These are phyloP conservation scores for Vanrija sp. DNA, from an alignment of 1,284 basidiomycete species.

Conservation along the genomic window DNA sequence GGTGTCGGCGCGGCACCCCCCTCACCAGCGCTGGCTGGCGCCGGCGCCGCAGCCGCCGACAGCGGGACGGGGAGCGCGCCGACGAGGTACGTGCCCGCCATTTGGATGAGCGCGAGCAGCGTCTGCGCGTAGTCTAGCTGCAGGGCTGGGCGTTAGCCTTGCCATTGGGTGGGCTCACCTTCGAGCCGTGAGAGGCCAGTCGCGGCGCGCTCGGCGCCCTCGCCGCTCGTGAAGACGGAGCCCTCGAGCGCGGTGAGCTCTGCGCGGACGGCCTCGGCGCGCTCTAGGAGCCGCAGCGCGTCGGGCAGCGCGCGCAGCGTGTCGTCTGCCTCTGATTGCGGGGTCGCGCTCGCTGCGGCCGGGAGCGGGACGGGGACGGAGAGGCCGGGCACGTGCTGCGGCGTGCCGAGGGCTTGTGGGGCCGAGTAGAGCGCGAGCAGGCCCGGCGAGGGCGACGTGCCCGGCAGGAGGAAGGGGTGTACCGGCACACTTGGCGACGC, in stretches of 20 bases:
- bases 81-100: conserved; percentile 12
- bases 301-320: conserved; percentile 11
- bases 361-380: neutral
- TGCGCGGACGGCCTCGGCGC: conserved; percentile 8
- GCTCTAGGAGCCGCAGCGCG: conserved; percentile 8
- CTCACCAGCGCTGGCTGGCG: neutral
- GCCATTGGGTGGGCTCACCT: neutral
- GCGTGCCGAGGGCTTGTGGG: neutral
- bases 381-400: too few relatives aligned
- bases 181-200: conserved; percentile 1
- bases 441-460: neutral
- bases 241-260: conserved; percentile 6
- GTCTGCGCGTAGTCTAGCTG: conserved; percentile 21
- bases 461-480: neutral
- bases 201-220: conserved; percentile 1
- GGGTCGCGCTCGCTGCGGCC: neutral
- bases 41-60: neutral
- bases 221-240: neutral
- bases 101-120: conserved; percentile 18
- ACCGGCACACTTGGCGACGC: neutral
- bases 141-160: neutral
- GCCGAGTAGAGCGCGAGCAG: too few relatives aligned
- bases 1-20: neutral
- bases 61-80: conserved; percentile 18
- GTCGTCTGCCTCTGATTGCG: conserved; percentile 9